A percentile compares a stretch with the other conserved stretches of the same genome.
Evolutionary conservation across 768 basidiomycete genomes (phyloP).

Genomic region (Pulveroboletus sp.): DNA sequence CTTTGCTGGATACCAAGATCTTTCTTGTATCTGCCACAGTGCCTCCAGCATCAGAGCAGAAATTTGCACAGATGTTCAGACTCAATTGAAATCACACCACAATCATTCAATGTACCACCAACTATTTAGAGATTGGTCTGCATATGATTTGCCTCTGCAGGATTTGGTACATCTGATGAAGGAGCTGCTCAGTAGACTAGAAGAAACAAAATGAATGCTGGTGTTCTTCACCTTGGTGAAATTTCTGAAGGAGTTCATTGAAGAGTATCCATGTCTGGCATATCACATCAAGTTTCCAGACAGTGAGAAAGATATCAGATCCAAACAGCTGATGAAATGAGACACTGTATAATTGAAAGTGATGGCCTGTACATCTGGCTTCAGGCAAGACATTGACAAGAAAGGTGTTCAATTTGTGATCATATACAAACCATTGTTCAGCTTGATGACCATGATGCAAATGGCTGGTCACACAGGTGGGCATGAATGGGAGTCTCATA

Average conservation of each 20-base stretch:
- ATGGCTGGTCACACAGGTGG: conserved; percentile 7
- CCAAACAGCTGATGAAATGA: conserved; percentile 2
- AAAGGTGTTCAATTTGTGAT: conserved; percentile 1
- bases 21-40: background rate
- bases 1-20: background rate
- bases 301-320: background rate
- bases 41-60: background rate
- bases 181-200: background rate
- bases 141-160: background rate
- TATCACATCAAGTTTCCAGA: background rate
- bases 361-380: conserved; percentile 7
- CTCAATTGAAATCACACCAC: background rate
- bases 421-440: background rate
- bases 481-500: conserved; percentile 3
- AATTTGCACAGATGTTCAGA: background rate
- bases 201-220: background rate
- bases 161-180: background rate
- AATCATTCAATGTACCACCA: background rate
- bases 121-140: conserved; percentile 1
- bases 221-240: background rate
- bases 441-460: background rate
- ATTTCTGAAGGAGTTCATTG: background rate
- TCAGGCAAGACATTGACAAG: conserved; percentile 4
- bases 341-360: background rate
- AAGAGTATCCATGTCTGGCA: background rate